These are phyloP conservation scores for Aphanomyces invadans DNA, from an alignment of 352 stramenopile species.

Conservation along the genomic window DNA sequence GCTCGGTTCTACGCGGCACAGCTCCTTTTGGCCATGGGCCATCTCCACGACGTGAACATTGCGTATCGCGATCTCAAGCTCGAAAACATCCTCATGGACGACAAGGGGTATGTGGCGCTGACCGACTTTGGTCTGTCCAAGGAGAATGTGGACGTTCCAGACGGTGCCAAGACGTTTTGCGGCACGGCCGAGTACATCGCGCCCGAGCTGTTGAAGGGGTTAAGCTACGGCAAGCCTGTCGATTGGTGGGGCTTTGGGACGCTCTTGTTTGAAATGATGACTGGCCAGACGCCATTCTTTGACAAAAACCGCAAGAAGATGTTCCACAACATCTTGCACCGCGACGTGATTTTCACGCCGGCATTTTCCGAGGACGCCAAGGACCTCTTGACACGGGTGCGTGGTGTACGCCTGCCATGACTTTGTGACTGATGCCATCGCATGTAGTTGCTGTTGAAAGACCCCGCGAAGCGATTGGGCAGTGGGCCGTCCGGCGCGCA, in stretches of 20 bases:
- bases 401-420: slow-evolving; percentile 19
- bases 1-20: slow-evolving; percentile 87
- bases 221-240: slow-evolving; percentile 85
- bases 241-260: slow-evolving; percentile 93
- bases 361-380: slow-evolving; percentile 85
- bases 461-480: slow-evolving; percentile 75
- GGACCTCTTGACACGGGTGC: slow-evolving; percentile 60
- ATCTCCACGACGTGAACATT: slow-evolving; percentile 91
- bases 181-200: slow-evolving; percentile 91
- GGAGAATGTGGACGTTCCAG: slow-evolving; percentile 80
- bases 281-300: slow-evolving; percentile 90
- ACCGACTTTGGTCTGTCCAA: slow-evolving; percentile 92
- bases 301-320: slow-evolving; percentile 93
- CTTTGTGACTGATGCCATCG: slow-evolving; percentile 8
- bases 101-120: slow-evolving; percentile 88
- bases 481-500: slow-evolving; percentile 73
- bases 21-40: slow-evolving; percentile 86
- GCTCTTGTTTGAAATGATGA: slow-evolving; percentile 94
- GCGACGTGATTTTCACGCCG: slow-evolving; percentile 78
- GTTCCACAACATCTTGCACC: slow-evolving; percentile 91
- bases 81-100: slow-evolving; percentile 93
- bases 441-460: slow-evolving; percentile 57
- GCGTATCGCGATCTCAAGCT: slow-evolving; percentile 93
- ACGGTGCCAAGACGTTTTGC: slow-evolving; percentile 89
- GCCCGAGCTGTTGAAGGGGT: slow-evolving; percentile 82